Base-by-base conservation (phyloP, 2,329 filamentous ascomycete species). In the Ceratocystis ficicola region DNA sequence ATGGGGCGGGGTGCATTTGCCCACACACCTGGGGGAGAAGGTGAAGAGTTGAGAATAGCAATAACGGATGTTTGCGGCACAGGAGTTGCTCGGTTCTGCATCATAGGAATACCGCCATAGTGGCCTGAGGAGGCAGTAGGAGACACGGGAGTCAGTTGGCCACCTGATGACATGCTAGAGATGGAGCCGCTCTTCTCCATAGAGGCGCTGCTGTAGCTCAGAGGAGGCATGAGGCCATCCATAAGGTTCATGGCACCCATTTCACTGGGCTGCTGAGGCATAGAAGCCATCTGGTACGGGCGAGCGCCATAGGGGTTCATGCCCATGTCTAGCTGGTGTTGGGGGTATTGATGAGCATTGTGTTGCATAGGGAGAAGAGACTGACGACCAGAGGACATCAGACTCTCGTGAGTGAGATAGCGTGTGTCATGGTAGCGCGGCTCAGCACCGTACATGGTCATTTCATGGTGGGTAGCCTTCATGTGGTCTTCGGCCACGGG, bases 11-110 rank as follows among this genome's bases (percentile, higher is more conserved):
- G 57, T 6, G 59, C 25, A 36, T 50, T 57, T 4, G 59, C 20
- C 66, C 66, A 67, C n/a, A 12, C 41, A 5, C 46, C 60, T 28
- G 50, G 25, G 32, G 63, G 60, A 46, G 64, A 64, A 3, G 66
- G 63, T 30, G 66, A 68, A 1, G 66, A 64, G 66, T 68, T 68
- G n/a, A 68, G 64, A n/a, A 68, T 61, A 8, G 66, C 48, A 10
- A 55, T 52, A 15, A 68, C 66, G 1, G 66, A 65, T 1, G 66
- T 63, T 44, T 66, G 65, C 44, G 61, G 55, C 8, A 55, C 48
- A 5, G 62, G 28, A n/a, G 48, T 57, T 55, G 48, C 22, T 15
- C 59, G 44, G n/a, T 30, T 36, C 22, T 62, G 44, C 36, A 63
- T 25, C 36, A 66, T 57, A 15, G 41, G 30, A 25, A 46, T 12